Base-by-base conservation (phyloP, 805 yeast genomes). In the Metschnikowia picachoensis region DNA sequence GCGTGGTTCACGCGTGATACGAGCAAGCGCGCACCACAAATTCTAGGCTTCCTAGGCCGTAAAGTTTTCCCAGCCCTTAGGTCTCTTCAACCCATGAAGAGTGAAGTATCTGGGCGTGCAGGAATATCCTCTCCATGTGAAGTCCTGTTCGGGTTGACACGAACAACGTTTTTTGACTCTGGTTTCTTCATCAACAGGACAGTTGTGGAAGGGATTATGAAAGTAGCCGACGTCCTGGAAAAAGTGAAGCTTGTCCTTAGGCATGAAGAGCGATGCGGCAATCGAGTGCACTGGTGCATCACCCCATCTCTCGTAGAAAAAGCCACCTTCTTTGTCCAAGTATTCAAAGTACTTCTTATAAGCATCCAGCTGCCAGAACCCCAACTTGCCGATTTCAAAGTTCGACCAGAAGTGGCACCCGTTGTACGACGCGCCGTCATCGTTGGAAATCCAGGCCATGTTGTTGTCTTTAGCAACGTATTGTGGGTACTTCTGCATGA, bases 221-320 rank as follows among this genome's bases (percentile, higher is more conserved):
- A 62, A 85, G 67, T 89, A 88, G 42, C 96, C 96, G 51, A 88
- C 78, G 59, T 88, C 95, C 49, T 80, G 85, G 62, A 90, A 90
- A 74, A 85, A 62, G 60, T 89, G 95, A 41, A 89, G 68, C 60
- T 83, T 72, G 50, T 79, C 81, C 62, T 77, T 80, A 44, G 85
- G 80, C 64, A 87, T 62, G 70, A 89, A 86, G 53, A 89, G 70
- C 4, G 94, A 72, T 16, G 87, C 96, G 30, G 94, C 96, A 59
- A 88, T 82, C 6, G 95, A 85, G 66, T 88, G 96, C 41, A 88
- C 84, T 31, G 96, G 96, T 27, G 95, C 96, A 66, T 88, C 96
- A 57, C 96, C 95, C 96, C 95, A 87, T 67, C 96, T 78, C 72
- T 86, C 90, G 65, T 88, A 89, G 71, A 85, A 89, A 70, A 89